Percentiles rank a stretch among this genome's conserved stretches.
phyloP scores from a whole-genome alignment of 495 filamentous ascomycete species.

The Penicillium flavigenum region DNA sequence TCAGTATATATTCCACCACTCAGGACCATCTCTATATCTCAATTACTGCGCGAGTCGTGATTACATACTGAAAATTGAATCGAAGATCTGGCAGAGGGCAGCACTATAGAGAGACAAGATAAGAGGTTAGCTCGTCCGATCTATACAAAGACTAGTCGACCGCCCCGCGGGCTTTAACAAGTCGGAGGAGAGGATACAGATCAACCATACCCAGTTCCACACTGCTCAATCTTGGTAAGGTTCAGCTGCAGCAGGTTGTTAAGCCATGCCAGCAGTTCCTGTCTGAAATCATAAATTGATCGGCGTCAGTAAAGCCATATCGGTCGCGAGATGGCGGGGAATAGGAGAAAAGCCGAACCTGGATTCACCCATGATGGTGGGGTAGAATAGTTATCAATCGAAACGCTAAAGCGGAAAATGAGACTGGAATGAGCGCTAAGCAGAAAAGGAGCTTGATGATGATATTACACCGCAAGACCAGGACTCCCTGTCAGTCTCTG shows the following conservation, averaged over 20 bases:
- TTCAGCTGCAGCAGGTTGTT: constrained; percentile 97
- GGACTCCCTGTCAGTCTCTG: constrained; percentile 21
- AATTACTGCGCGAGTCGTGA: background rate
- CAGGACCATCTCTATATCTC: background rate
- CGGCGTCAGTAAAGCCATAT: constrained; percentile 5
- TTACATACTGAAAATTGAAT: constrained; percentile 84
- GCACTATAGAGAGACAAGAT: constrained; percentile 58
- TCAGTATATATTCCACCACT: constrained; percentile 18
- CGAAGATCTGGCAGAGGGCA: constrained; percentile 92
- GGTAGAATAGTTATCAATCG: constrained; percentile 29
- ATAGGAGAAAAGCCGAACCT: constrained; percentile 42
- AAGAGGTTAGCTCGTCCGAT: constrained; percentile 23
- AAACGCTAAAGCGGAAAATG: constrained; percentile 7
- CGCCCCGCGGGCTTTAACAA: background rate
- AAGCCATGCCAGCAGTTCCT: constrained; percentile 94
- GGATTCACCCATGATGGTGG: constrained; percentile 58
- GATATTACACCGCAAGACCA: constrained; percentile 15
- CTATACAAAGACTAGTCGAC: background rate
- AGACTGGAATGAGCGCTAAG: constrained; percentile 11
- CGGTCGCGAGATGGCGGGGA: constrained; percentile 11
- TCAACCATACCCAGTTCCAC: constrained; percentile 86
- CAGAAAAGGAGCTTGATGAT: constrained; percentile 5
- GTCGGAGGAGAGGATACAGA: constrained; percentile 29
- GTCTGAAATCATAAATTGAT: constrained; percentile 54
- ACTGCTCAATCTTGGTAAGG: constrained; percentile 98